A percentile compares a stretch with the other conserved stretches of the same genome.
Conservation (phyloP, 2,329 filamentous ascomycete genomes). For the Penicillium sp. region DNA sequence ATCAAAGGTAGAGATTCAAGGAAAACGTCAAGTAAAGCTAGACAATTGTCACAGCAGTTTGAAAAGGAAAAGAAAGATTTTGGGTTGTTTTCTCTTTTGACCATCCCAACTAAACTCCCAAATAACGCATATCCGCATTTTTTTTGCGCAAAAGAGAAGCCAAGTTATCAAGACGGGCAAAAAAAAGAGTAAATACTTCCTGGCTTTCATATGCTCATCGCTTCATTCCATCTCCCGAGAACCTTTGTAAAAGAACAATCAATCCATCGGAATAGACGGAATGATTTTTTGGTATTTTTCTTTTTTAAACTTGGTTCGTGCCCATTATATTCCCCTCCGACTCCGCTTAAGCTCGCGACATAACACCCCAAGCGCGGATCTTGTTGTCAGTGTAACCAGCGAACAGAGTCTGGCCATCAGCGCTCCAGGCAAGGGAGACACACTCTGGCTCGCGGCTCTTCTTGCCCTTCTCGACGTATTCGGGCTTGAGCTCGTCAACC, state of each 20-base stretch:
- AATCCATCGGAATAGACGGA: slow-evolving; percentile 14
- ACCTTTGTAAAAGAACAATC: slow-evolving; percentile 12
- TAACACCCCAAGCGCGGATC: slow-evolving; percentile 96
- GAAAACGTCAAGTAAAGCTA: slow-evolving; percentile 32
- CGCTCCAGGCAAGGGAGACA: slow-evolving; percentile 93
- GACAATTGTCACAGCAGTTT: slow-evolving; percentile 32
- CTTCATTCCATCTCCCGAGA: slow-evolving; percentile 31
- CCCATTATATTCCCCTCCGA: slow-evolving; percentile 13
- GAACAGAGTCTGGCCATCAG: slow-evolving; percentile 98
- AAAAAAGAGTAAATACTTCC: background rate
- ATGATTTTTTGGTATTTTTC: slow-evolving; percentile 10
- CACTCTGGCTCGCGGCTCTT: slow-evolving; percentile 99
- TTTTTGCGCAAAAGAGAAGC: background rate
- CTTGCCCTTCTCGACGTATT: slow-evolving; percentile 94
- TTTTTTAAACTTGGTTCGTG: background rate
- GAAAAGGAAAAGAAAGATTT: slow-evolving; percentile 14
- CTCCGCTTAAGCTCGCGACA: slow-evolving; percentile 74
- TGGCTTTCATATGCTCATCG: slow-evolving; percentile 33
- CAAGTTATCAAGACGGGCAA: background rate
- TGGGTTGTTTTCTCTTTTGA: background rate
- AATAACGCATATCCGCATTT: background rate
- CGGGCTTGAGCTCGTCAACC: slow-evolving; percentile 99
- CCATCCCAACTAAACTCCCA: slow-evolving; percentile 16
- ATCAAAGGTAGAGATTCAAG: slow-evolving; percentile 16
- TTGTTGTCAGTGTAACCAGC: slow-evolving; percentile 99